Base-by-base conservation (phyloP, 2,329 filamentous ascomycete genomes). In the Colletotrichum falcatum region DNA sequence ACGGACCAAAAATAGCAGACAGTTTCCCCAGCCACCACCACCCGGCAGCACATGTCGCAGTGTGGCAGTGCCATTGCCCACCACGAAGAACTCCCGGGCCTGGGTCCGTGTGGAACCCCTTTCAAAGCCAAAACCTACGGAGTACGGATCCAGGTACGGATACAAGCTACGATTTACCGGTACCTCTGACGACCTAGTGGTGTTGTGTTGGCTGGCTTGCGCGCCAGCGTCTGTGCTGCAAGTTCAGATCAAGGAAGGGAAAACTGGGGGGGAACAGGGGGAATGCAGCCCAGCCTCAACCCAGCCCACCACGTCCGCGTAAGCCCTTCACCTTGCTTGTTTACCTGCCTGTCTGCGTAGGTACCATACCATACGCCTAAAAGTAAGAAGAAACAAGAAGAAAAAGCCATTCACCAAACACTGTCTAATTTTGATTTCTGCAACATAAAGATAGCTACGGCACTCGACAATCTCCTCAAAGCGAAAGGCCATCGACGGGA, bases 281-380 rank as follows among this genome's bases (percentile, higher is more conserved):
- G 67, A 66, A 66, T 58, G 63, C 63, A 61, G 42, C 63, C 67
- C 67, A 70, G 67, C 67, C 67, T 70, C 67, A 70, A 49, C 67
- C 67, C 56, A 70, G 67, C 63, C 56, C 56, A 61, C 56, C 56
- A 61, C 49, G 56, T 70, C 67, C 67, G 58, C 67, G 65, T 68
- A 56, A 66, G 67, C 67, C 28, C 46, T 49, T 61, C 35, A 66
- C 26, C 42, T 56, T 48, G 63, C 63, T 70, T 70, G 63, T 70
- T 70, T 66, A 66, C 63, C 56, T 53, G 53, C 63, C 55, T 53
- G 49, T 44, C 33, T 66, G 35, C 12, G 44, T 33, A 44, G 35
- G 26, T 20, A 30, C 46, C n/a, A 42, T 42, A 7, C 30, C 11
- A 14, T 30, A 68, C 56, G 65, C 18, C 42, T 78, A 77, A 20